A percentile compares a stretch with the other conserved stretches of the same genome.
phyloP scores from a whole-genome alignment of 176 grass and related monocot species.

The Musa beccarii region DNA sequence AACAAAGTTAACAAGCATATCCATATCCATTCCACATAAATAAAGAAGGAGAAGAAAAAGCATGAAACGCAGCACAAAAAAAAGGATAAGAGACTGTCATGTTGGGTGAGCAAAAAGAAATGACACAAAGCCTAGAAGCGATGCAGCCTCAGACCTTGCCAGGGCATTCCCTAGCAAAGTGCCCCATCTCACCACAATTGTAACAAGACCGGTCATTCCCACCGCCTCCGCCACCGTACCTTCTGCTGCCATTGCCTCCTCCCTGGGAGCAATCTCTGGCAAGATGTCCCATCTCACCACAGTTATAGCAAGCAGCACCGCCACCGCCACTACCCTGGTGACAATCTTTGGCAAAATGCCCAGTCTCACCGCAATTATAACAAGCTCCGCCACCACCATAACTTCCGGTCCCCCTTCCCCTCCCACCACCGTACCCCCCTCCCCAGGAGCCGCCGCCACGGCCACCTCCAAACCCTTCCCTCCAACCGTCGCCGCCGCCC shows the following conservation, averaged over 20 bases:
- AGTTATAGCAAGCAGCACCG: constrained; percentile 64
- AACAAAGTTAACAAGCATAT: no score
- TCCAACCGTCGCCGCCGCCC: constrained; percentile 19
- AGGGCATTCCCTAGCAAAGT: constrained; percentile 70
- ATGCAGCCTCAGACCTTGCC: no score
- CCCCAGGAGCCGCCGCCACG: constrained; percentile 34
- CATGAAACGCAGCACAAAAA: no score
- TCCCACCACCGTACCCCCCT: constrained; percentile 30
- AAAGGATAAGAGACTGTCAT: no score
- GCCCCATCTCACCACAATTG: constrained; percentile 69
- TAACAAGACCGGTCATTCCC: constrained; percentile 63
- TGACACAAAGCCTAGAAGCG: no score
- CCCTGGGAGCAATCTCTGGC: constrained; percentile 51
- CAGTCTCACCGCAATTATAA: constrained; percentile 37
- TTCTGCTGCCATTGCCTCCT: background rate
- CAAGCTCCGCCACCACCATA: constrained; percentile 13
- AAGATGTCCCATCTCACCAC: constrained; percentile 57
- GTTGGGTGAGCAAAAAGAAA: no score
- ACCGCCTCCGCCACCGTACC: constrained; percentile 1
- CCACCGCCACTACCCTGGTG: constrained; percentile 21
- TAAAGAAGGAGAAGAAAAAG: no score
- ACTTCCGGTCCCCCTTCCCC: constrained; percentile 1
- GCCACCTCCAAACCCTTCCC: constrained; percentile 24
- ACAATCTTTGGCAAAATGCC: constrained; percentile 53
- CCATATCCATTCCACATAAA: no score